Conservation (phyloP, 768 basidiomycete genomes). For the Auricularia auricula-judae region DNA sequence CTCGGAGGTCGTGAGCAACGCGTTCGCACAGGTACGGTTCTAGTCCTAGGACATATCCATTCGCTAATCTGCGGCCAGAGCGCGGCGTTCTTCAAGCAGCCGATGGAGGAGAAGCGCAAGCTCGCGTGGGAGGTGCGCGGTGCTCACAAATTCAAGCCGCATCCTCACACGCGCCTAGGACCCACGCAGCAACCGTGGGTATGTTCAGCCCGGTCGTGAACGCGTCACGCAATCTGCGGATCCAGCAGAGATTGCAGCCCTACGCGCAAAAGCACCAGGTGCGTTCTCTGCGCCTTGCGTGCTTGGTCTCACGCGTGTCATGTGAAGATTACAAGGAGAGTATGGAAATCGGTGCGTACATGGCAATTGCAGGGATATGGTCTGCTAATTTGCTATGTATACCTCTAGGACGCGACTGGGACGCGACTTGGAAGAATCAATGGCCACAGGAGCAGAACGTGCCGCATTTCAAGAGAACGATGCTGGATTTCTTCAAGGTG, state of each 20-base stretch:
- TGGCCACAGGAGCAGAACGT: conserved; percentile 61
- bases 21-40: conserved; percentile 49
- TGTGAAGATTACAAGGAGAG: conserved; percentile 59
- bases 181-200: conserved; percentile 77
- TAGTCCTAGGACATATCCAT: conserved; percentile 6
- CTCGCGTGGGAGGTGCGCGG: conserved; percentile 53
- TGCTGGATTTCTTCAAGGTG: conserved; percentile 68
- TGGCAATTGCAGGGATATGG: not conserved
- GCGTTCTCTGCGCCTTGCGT: not conserved
- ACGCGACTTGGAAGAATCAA: conserved; percentile 61
- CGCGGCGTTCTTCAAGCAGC: conserved; percentile 60
- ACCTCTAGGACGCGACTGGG: conserved; percentile 48
- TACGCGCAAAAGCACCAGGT: conserved; percentile 58
- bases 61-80: conserved; percentile 36
- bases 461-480: conserved; percentile 59
- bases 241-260: conserved; percentile 56
- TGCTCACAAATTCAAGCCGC: not conserved
- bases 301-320: not conserved
- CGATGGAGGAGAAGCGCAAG: conserved; percentile 49
- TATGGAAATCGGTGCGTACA: conserved; percentile 64
- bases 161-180: conserved; percentile 23
- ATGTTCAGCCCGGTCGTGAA: conserved; percentile 72
- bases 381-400: not conserved
- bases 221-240: conserved; percentile 67
- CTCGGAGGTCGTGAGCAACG: conserved; percentile 39